Base-by-base conservation (phyloP, 768 basidiomycete genomes). In the Exsudoporus frostii region DNA sequence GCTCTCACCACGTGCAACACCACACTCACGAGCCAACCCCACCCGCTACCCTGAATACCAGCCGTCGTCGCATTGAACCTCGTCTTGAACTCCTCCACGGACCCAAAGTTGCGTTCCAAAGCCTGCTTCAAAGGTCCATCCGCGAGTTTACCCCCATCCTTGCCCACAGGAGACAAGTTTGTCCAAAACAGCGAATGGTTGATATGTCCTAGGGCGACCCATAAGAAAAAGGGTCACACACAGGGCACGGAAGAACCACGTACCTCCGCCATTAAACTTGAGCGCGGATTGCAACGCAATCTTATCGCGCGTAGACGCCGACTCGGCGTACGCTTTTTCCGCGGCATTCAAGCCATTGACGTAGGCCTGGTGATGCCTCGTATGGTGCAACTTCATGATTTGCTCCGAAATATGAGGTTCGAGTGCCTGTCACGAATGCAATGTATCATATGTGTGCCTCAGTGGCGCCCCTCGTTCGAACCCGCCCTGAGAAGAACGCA, bases 171-270 rank as follows among this genome's bases (percentile, higher is more conserved):
- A 0, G 93, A 88, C 58, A 99, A 82, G 73, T 96, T 98, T 73
- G 87, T 91, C 97, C 97, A 99, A 80, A 99, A 99, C 32, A 98
- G 77, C 14, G 93, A 84, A 72, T 96, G 94, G 73, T 97, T 97
- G 69, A 95, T 92, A 66, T 95, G 93, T 4, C 92, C 90, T 61
- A 14, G 20, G 39, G 11, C 17, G 17, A 17, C 30, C 14, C 19
- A 17, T 15, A 19, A 5, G 27, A 27, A 3, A 24, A 25, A 36
- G 3, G 7, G 11, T 0, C 9, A 2, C 1, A 2, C 17, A 10
- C n/a, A n/a, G n/a, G 19, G 13, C 14, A 24, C 15, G 10, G 9
- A 27, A 19, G n/a, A 25, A 5, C 13, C 4, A 61, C 77, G 15
- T 47, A 83, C 92, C 92, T 65, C 95, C 95, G n/a, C 95, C 95